phyloP scores from a whole-genome alignment of 768 basidiomycete species.

The Leccinum imitatum region DNA sequence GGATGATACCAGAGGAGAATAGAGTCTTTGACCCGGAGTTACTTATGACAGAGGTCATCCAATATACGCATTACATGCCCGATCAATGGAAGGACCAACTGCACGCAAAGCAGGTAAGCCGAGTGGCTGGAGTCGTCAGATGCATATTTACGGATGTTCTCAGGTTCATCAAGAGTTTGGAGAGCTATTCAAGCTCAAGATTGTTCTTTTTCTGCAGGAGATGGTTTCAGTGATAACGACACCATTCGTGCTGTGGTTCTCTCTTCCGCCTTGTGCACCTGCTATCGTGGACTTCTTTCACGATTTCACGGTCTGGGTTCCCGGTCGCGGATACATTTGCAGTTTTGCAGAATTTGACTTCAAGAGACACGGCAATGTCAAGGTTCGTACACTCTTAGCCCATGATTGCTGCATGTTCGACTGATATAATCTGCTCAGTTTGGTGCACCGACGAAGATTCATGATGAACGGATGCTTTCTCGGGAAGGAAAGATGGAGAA shows the following conservation, averaged over 20 bases:
- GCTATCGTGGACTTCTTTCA: constrained; percentile 97
- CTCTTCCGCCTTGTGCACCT: constrained; percentile 85
- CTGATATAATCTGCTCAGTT: constrained; percentile 47
- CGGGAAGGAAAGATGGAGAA: constrained; percentile 99
- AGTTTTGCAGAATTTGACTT: constrained; percentile 99
- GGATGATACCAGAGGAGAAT: constrained; percentile 96
- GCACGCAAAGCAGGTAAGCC: constrained; percentile 79
- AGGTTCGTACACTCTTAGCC: constrained; percentile 44
- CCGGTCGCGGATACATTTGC: constrained; percentile 94
- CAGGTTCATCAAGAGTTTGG: constrained; percentile 92
- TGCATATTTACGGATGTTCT: background rate
- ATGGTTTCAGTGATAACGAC: constrained; percentile 89
- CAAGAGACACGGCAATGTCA: constrained; percentile 89
- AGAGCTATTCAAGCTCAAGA: constrained; percentile 90
- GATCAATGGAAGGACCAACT: constrained; percentile 86
- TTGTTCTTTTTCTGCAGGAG: constrained; percentile 84
- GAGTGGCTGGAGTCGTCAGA: background rate
- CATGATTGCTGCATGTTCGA: background rate
- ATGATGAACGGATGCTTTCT: constrained; percentile 75
- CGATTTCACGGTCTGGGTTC: constrained; percentile 96
- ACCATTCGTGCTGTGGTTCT: constrained; percentile 92
- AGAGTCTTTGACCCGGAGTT: constrained; percentile 91
- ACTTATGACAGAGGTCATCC: constrained; percentile 88
- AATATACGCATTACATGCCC: constrained; percentile 95
- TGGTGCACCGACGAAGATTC: constrained; percentile 72